Evolutionary conservation across 768 basidiomycete genomes (phyloP).

Genomic region (Holtermannia corniformis): DNA sequence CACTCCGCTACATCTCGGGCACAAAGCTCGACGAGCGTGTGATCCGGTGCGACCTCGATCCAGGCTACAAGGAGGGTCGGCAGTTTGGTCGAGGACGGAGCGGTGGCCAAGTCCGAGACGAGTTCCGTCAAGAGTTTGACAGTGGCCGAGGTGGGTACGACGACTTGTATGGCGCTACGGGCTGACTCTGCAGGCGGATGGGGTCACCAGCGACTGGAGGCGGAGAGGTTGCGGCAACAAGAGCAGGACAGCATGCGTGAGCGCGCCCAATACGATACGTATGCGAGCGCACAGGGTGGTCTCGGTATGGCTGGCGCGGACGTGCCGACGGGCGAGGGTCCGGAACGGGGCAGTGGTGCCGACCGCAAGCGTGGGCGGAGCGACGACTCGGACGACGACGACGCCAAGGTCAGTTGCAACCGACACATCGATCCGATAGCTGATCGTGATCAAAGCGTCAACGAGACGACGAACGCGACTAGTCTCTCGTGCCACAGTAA

Average conservation of each 20-base stretch:
- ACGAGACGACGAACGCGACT: not conserved
- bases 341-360: not conserved
- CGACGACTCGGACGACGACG: constrained; percentile 29
- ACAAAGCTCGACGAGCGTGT: constrained; percentile 98
- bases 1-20: constrained; percentile 90
- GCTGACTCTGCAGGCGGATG: constrained; percentile 29
- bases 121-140: constrained; percentile 94
- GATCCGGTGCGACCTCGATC: constrained; percentile 93
- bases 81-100: constrained; percentile 97
- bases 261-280: constrained; percentile 34
- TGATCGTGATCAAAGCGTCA: not conserved
- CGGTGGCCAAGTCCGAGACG: constrained; percentile 83
- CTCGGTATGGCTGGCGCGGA: constrained; percentile 29
- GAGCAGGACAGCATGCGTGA: constrained; percentile 28
- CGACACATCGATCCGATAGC: too few species aligned
- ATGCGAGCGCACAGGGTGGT: constrained; percentile 24
- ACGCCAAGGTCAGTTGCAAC: constrained; percentile 4
- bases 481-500: too few species aligned
- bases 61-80: constrained; percentile 90
- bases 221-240: constrained; percentile 21
- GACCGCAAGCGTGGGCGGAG: constrained; percentile 26
- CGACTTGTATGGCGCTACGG: constrained; percentile 59
- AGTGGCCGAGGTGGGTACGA: constrained; percentile 91
- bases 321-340: constrained; percentile 26
- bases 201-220: constrained; percentile 33